These are phyloP conservation scores for Vanilla planifolia DNA, from an alignment of 106 monocot genomes.

Conservation along the genomic window DNA sequence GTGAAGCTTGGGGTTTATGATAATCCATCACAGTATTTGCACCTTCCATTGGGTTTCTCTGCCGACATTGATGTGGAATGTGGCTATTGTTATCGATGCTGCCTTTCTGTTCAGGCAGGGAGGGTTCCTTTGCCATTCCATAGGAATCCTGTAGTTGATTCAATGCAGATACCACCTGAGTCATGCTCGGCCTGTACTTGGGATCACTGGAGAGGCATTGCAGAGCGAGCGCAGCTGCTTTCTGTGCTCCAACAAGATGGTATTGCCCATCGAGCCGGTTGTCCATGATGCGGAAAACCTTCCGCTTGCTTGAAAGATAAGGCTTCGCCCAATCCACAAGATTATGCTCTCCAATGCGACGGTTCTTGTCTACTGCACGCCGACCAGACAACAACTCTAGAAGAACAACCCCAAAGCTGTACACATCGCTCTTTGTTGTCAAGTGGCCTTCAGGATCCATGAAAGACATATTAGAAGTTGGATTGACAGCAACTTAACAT, in stretches of 20 bases:
- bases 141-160: conserved; percentile 40
- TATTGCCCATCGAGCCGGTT: conserved; percentile 69
- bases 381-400: conserved; percentile 73
- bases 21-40: conserved; percentile 5
- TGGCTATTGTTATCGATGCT: not conserved
- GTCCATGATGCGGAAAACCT: conserved; percentile 52
- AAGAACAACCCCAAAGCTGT: conserved; percentile 84
- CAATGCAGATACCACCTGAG: conserved; percentile 46
- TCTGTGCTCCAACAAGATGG: conserved; percentile 39
- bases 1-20: conserved; percentile 19
- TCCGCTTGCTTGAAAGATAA: conserved; percentile 56
- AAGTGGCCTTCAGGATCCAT: conserved; percentile 44
- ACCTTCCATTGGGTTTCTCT: conserved; percentile 18
- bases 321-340: conserved; percentile 86
- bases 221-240: conserved; percentile 38
- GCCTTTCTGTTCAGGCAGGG: not conserved
- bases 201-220: conserved; percentile 41
- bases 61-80: not conserved
- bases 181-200: conserved; percentile 54
- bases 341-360: conserved; percentile 61
- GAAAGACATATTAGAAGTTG: not conserved
- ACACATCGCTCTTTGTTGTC: conserved; percentile 72
- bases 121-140: conserved; percentile 7
- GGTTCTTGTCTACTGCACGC: conserved; percentile 70
- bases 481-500: too few species aligned